Percentiles rank a stretch among this genome's conserved stretches.
These are phyloP conservation scores for Kluyveromyces aestuarii DNA, from an alignment of 805 yeast genomes.

Conservation along the genomic window DNA sequence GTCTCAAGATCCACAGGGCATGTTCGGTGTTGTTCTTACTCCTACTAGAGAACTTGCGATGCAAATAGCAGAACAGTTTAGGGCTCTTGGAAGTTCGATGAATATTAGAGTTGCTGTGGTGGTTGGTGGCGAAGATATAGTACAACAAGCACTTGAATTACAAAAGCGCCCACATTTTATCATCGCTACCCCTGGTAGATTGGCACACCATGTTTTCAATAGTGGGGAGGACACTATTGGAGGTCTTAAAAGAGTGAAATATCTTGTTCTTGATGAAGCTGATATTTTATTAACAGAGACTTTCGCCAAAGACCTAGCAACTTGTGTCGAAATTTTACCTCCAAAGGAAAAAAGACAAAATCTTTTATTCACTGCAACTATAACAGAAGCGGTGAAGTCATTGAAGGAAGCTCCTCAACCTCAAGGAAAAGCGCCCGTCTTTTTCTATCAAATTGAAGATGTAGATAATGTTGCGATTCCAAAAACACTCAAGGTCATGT, in stretches of 20 bases:
- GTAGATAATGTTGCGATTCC: slow-evolving; percentile 78
- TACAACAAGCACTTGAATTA: slow-evolving; percentile 75
- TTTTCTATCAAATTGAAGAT: slow-evolving; percentile 65
- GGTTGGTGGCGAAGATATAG: slow-evolving; percentile 93
- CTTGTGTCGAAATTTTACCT: slow-evolving; percentile 68
- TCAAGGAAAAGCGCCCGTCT: slow-evolving; percentile 45
- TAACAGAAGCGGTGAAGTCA: slow-evolving; percentile 83
- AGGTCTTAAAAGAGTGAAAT: slow-evolving; percentile 72
- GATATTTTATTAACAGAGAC: slow-evolving; percentile 81
- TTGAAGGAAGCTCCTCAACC: slow-evolving; percentile 56
- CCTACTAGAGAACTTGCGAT: slow-evolving; percentile 92
- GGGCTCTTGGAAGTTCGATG: slow-evolving; percentile 85
- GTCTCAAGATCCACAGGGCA: slow-evolving; percentile 93
- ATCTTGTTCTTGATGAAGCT: slow-evolving; percentile 89
- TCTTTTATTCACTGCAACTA: slow-evolving; percentile 87
- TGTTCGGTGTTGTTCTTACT: slow-evolving; percentile 79
- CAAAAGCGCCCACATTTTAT: slow-evolving; percentile 87
- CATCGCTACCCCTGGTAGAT: slow-evolving; percentile 93
- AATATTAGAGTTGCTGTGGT: slow-evolving; percentile 74
- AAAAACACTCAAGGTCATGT: slow-evolving; percentile 51
- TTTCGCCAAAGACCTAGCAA: slow-evolving; percentile 67
- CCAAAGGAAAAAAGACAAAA: slow-evolving; percentile 72
- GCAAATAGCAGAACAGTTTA: slow-evolving; percentile 94
- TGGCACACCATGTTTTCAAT: slow-evolving; percentile 82
- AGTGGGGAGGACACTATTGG: slow-evolving; percentile 83